Base-by-base conservation (phyloP, 2,329 filamentous ascomycete species). In the Aspergillus fumigatus region DNA sequence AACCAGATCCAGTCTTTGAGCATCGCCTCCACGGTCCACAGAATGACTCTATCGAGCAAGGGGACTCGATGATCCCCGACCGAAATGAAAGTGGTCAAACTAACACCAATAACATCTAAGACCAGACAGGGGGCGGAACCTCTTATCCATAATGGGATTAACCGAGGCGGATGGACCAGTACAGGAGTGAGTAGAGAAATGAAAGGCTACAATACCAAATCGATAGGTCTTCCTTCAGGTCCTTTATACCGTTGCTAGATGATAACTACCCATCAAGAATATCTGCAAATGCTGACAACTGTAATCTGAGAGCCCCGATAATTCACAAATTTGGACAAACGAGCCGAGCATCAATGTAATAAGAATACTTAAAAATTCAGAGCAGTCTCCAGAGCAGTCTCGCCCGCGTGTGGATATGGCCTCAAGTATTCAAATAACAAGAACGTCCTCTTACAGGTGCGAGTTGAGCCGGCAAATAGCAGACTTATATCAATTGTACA, bases 1-100 rank as follows among this genome's bases (percentile, higher is more conserved):
- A 97, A 67, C 82, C 85, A 19, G 93, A 97, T 69, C 92, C 92
- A 43, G 89, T 96, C 69, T 96, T 96, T 65, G 92, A 97, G 74
- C 92, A 97, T 76, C 83, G 84, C 54, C 61, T 94, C 57, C 90
- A 95, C 69, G 91, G 90, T 29, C 82, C 87, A 19, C 67, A 76
- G 52, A 77, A 79, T 27, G 83, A 84, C 52, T 79, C 38, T 7
- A 48, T 21, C 14, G 32, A 51, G 23, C 59, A 63, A 50, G 65
- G 58, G 23, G 51, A 45, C 26, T 47, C 52, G 3, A 59, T 64
- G 38, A 64, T 52, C n/a, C 68, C 69, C 40, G 49, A 63, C 32
- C 60, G 64, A 17, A 84, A 51, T 69, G 76, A 54, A 82, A 87
- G 59, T 73, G 81, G 76, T 82, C 58, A 7, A 9, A 58, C 43